phyloP scores from a whole-genome alignment of 73 alveolate species.

The Paramecium biaurelia region DNA sequence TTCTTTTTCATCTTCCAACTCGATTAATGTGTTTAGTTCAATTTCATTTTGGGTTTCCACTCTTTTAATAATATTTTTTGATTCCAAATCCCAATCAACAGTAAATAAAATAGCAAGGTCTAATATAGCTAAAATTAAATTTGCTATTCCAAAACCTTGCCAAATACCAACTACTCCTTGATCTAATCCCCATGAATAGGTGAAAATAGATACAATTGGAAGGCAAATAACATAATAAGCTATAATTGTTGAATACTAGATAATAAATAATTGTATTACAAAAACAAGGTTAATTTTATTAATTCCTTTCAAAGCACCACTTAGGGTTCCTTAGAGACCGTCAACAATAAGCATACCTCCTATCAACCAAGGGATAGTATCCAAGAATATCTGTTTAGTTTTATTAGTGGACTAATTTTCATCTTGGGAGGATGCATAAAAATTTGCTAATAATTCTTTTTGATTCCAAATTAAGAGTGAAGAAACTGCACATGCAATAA shows the following conservation, averaged over 20 bases:
- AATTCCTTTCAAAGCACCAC: conserved; percentile 33
- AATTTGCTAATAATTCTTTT: background rate
- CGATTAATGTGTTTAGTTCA: background rate
- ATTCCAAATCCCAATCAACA: conserved; percentile 1
- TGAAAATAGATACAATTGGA: background rate
- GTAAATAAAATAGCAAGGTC: background rate
- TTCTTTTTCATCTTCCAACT: background rate
- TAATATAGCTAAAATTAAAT: background rate
- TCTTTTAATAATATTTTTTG: background rate
- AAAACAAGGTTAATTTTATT: background rate
- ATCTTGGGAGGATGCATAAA: background rate
- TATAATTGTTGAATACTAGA: background rate
- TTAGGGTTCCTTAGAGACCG: conserved; percentile 6
- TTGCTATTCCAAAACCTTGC: conserved; percentile 20
- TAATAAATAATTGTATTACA: background rate
- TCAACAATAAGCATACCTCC: background rate
- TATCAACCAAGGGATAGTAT: background rate
- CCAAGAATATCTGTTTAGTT: background rate
- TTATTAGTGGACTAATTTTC: background rate
- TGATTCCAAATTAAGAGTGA: background rate
- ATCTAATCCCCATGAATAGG: conserved; percentile 28
- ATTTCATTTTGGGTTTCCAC: background rate
- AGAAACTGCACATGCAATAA: background rate
- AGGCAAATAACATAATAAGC: conserved; percentile 5
- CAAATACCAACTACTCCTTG: conserved; percentile 22